Conservation (phyloP, 768 basidiomycete genomes). For the Auricularia cornea region DNA sequence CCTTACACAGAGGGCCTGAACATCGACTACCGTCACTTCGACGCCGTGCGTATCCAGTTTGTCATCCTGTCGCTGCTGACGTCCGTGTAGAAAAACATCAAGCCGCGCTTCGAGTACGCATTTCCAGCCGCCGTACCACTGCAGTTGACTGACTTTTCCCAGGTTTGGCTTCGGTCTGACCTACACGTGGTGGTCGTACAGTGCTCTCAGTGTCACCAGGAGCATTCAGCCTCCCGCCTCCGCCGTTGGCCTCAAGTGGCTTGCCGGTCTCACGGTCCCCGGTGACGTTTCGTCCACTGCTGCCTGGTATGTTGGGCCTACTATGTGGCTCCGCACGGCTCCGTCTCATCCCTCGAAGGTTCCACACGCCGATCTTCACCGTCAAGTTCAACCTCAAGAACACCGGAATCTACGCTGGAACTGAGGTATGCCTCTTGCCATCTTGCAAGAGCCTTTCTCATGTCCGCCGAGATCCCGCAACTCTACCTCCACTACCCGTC, state of each 20-base stretch:
- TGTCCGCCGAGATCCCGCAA: conserved; percentile 8
- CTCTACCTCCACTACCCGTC: conserved; percentile 15
- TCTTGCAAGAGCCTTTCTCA: neutral
- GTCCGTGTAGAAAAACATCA: conserved; percentile 28
- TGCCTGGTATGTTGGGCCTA: conserved; percentile 31
- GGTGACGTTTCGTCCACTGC: conserved; percentile 38
- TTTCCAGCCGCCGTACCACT: no score
- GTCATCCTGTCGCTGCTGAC: neutral
- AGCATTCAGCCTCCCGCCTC: conserved; percentile 27
- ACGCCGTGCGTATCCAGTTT: conserved; percentile 14
- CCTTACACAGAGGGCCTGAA: conserved; percentile 22
- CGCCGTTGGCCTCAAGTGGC: conserved; percentile 14
- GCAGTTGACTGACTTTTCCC: no score
- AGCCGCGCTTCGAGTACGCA: conserved; percentile 34
- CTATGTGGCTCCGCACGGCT: neutral
- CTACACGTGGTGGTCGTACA: conserved; percentile 77
- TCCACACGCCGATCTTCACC: conserved; percentile 39
- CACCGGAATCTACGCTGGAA: conserved; percentile 15
- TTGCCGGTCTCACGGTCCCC: conserved; percentile 29
- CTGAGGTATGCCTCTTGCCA: conserved; percentile 9
- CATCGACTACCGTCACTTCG: conserved; percentile 19
- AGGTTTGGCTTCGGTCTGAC: conserved; percentile 80
- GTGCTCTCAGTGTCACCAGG: conserved; percentile 38
- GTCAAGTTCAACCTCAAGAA: conserved; percentile 17
- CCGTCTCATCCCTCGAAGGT: conserved; percentile 28